Base-by-base conservation (phyloP, 495 filamentous ascomycete species). In the Trichocladium antarcticum region DNA sequence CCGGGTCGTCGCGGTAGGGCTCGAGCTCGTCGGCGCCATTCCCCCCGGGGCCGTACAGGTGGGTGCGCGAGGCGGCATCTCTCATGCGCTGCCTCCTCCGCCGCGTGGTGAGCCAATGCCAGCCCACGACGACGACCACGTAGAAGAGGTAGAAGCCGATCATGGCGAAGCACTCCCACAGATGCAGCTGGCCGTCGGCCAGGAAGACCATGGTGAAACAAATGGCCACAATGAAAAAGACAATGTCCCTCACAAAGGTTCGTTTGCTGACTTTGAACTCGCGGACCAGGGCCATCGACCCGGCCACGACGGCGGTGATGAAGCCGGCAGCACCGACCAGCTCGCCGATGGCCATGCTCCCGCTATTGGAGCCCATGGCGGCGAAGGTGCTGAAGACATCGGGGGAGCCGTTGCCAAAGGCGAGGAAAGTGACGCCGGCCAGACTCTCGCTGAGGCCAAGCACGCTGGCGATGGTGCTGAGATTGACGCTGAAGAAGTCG, bases 341-440 rank as follows among this genome's bases (percentile, higher is more conserved):
- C 67, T 99, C 93, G 27, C 93, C 93, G 51, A 97, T 81, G 1
- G 93, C 93, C 66, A 99, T 74, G 66, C 89, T 95, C 3, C 89
- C 93, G 58, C 88, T 94, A 57, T 97, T 85, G 21, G 89, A 92
- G 61, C 81, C 82, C 89, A 99, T 97, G 49, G 93, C 93, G 24
- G 90, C 93, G 60, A 97, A 96, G 3, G 93, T 99, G 34, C 87
- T 94, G 65, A 99, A 99, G 15, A 99, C 89, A 66, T 99, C 93
- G 0, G 93, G 93, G 54, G 89, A 96, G n/a, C 93, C 93, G 68
- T 99, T 99, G 45, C 93, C 93, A 65, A 99, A 92, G 4, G 93
- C 93, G 42, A 97, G 72, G 57, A 99, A 94, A 1, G 93, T 99
- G 15, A 98, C 93, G 20, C 93, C 93, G 0, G 93, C 87, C 70